Conservation (phyloP, 1,284 basidiomycete genomes). For the Sphaerobolus stellatus region DNA sequence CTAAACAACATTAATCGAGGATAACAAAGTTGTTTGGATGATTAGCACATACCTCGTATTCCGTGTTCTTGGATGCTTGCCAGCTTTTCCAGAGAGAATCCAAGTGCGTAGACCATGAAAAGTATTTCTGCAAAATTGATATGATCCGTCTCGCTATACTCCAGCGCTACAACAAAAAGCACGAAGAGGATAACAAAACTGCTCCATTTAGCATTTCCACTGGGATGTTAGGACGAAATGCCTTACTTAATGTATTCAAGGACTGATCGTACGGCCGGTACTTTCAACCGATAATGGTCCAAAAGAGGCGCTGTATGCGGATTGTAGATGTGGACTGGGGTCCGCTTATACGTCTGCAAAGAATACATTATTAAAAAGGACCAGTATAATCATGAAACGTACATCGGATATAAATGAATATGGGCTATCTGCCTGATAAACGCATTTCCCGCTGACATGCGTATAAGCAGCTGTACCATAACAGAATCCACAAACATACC, state of each 20-base stretch:
- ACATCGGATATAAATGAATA: conserved; percentile 87
- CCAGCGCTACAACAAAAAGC: conserved; percentile 81
- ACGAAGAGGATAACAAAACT: conserved; percentile 85
- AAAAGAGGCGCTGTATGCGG: conserved; percentile 89
- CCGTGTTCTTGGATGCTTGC: conserved; percentile 95
- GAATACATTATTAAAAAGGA: conserved; percentile 2
- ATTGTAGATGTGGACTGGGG: conserved; percentile 91
- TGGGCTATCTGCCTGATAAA: conserved; percentile 84
- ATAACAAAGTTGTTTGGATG: conserved; percentile 6
- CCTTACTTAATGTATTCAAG: conserved; percentile 81
- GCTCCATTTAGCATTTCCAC: conserved; percentile 8
- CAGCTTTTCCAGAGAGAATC: conserved; percentile 86
- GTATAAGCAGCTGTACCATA: conserved; percentile 10
- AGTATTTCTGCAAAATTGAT: conserved; percentile 66
- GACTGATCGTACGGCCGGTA: conserved; percentile 86
- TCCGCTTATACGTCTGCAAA: conserved; percentile 85
- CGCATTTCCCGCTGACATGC: conserved; percentile 70
- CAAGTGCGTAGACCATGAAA: conserved; percentile 85
- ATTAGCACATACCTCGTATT: conserved; percentile 58
- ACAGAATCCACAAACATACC: conserved; percentile 40
- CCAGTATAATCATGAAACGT: conserved; percentile 27
- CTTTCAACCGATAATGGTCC: conserved; percentile 94
- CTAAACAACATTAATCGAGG: conserved; percentile 40
- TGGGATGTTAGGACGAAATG: conserved; percentile 1
- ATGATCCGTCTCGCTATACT: conserved; percentile 59